A percentile compares a stretch with the other conserved stretches of the same genome.
These are phyloP conservation scores for Saccharomycopsis sp. DNA, from an alignment of 805 yeast genomes.

Conservation along the genomic window DNA sequence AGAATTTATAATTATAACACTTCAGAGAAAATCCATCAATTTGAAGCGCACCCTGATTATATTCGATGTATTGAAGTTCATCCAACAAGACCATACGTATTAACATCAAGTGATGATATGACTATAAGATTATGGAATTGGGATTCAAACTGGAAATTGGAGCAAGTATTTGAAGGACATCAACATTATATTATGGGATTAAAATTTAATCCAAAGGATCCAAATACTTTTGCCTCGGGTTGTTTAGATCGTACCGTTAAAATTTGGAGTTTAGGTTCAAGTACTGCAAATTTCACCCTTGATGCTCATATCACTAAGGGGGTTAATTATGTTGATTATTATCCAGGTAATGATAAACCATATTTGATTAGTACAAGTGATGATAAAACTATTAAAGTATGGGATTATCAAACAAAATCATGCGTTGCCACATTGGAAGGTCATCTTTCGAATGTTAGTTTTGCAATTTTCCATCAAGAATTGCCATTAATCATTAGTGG, in stretches of 20 bases:
- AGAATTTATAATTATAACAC: constrained; percentile 94
- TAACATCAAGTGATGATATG: constrained; percentile 89
- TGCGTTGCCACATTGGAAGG: constrained; percentile 93
- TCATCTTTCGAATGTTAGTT: constrained; percentile 89
- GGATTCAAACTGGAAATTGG: constrained; percentile 88
- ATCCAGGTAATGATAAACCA: constrained; percentile 96
- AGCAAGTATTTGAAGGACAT: constrained; percentile 92
- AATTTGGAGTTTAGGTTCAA: constrained; percentile 89
- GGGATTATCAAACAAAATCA: constrained; percentile 97
- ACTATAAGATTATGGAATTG: constrained; percentile 94
- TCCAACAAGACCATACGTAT: constrained; percentile 82
- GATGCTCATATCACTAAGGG: constrained; percentile 89
- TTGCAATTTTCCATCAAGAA: constrained; percentile 97
- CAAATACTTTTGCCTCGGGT: constrained; percentile 95
- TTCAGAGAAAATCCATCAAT: constrained; percentile 88
- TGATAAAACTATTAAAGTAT: constrained; percentile 79
- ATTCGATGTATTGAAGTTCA: constrained; percentile 91
- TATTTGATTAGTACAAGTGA: constrained; percentile 88
- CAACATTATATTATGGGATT: constrained; percentile 92
- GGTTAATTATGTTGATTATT: constrained; percentile 93
- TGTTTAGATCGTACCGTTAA: constrained; percentile 95
- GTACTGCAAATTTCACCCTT: constrained; percentile 84
- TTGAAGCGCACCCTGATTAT: constrained; percentile 98
- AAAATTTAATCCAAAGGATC: constrained; percentile 95
- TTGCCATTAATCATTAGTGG: constrained; percentile 92